These are phyloP conservation scores for Colletotrichum zoysiae DNA, from an alignment of 2,329 filamentous ascomycete species.

Conservation along the genomic window DNA sequence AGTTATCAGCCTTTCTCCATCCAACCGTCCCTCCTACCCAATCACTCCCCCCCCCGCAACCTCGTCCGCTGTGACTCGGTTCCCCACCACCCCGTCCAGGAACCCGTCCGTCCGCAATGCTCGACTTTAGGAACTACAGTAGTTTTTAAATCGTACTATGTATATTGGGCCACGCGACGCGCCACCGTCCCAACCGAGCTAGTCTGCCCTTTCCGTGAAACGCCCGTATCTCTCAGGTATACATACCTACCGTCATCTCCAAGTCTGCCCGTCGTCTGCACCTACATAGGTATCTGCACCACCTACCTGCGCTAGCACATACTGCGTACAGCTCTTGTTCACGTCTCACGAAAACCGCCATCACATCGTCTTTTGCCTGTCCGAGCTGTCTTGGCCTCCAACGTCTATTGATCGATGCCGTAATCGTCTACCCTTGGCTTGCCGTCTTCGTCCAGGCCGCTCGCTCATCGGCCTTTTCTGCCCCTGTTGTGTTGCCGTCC, in stretches of 20 bases:
- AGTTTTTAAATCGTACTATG: no score
- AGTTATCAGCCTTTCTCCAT: not conserved
- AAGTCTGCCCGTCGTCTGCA: no score
- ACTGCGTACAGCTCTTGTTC: no score
- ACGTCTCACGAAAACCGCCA: not conserved
- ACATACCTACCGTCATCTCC: no score
- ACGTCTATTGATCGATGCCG: conserved; percentile 37
- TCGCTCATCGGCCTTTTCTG: conserved; percentile 2
- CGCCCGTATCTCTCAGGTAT: conserved; percentile 13
- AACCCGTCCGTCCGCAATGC: conserved; percentile 26
- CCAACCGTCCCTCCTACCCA: not conserved
- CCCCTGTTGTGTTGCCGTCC: conserved; percentile 10
- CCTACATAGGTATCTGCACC: no score
- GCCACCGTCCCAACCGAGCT: conserved; percentile 6
- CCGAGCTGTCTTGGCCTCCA: not conserved
- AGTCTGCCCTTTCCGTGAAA: conserved; percentile 21
- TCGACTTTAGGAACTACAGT: not conserved
- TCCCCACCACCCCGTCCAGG: conserved; percentile 2
- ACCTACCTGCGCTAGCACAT: not conserved
- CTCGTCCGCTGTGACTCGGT: conserved; percentile 1
- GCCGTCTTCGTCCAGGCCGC: not conserved
- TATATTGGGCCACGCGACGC: conserved; percentile 11
- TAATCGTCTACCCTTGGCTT: conserved; percentile 10
- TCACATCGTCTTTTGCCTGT: not conserved
- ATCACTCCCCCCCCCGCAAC: not conserved